Evolutionary conservation across 2,329 filamentous ascomycete genomes (phyloP).

Genomic region (Aspergillus oerlinghausenensis): DNA sequence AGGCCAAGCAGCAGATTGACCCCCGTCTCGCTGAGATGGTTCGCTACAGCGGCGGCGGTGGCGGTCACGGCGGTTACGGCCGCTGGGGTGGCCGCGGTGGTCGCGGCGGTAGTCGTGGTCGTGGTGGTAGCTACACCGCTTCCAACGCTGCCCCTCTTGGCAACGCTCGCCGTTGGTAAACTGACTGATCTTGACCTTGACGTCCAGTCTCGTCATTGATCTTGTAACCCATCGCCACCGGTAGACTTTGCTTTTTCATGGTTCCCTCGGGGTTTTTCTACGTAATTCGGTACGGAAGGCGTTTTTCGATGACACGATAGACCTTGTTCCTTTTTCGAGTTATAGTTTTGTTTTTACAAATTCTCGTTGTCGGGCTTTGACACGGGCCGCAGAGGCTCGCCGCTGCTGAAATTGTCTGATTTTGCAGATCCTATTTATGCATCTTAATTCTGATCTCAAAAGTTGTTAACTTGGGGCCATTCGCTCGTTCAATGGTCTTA

Average conservation of each 20-base stretch:
- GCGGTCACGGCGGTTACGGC: conserved; percentile 56
- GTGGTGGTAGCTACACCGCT: conserved; percentile 50
- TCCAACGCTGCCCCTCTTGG: conserved; percentile 57
- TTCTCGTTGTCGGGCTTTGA: neutral
- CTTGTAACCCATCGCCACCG: conserved; percentile 25
- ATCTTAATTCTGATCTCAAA: conserved; percentile 2
- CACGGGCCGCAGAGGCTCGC: neutral
- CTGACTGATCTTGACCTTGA: conserved; percentile 8
- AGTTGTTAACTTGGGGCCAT: neutral
- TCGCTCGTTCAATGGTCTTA: neutral
- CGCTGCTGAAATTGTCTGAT: conserved; percentile 5
- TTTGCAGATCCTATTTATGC: conserved; percentile 6
- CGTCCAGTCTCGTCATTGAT: conserved; percentile 18
- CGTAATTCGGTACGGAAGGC: conserved; percentile 36
- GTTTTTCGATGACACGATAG: conserved; percentile 36
- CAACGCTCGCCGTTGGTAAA: conserved; percentile 54
- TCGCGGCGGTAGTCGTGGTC: conserved; percentile 45
- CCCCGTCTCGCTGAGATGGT: conserved; percentile 94
- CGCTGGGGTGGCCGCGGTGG: conserved; percentile 61
- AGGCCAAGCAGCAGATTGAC: conserved; percentile 98
- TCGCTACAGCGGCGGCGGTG: conserved; percentile 81
- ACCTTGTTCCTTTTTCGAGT: conserved; percentile 27
- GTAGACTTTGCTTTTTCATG: conserved; percentile 26
- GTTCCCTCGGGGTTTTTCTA: conserved; percentile 16
- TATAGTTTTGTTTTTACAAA: conserved; percentile 8